Evolutionary conservation across 768 basidiomycete species (phyloP).

Genomic region (Infundibulicybe gibba): DNA sequence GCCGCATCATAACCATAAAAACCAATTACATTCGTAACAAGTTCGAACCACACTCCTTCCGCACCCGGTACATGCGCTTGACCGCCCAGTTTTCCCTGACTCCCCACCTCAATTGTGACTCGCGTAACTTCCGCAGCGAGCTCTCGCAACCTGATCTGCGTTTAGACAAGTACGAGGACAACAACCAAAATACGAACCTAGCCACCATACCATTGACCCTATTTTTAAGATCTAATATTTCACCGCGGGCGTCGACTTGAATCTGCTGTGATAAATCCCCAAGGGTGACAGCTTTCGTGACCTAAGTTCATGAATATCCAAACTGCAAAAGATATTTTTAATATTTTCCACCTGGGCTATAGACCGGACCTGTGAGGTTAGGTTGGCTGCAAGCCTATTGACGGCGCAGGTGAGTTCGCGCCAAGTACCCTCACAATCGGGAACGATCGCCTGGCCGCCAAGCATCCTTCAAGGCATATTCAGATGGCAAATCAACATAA

Average conservation of each 20-base stretch:
- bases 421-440: constrained; percentile 92
- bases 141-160: constrained; percentile 40
- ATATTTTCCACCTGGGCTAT: constrained; percentile 65
- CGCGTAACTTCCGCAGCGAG: constrained; percentile 82
- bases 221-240: constrained; percentile 80
- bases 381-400: constrained; percentile 76
- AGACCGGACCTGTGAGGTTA: constrained; percentile 80
- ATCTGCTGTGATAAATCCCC: constrained; percentile 91
- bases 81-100: constrained; percentile 85
- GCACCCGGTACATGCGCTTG: constrained; percentile 87
- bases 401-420: constrained; percentile 79
- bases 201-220: constrained; percentile 61
- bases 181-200: constrained; percentile 22
- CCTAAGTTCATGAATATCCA: no score
- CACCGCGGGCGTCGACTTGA: constrained; percentile 86
- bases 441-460: constrained; percentile 81
- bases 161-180: constrained; percentile 26
- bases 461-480: constrained; percentile 51
- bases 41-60: constrained; percentile 84
- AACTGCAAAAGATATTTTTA: no score
- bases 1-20: not conserved
- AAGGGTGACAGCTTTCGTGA: constrained; percentile 86
- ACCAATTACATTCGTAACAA: constrained; percentile 65
- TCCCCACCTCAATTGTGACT: constrained; percentile 83
- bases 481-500: not conserved